Evolutionary conservation across 257 asterid species (phyloP).

Genomic region (Leonotis leonurus): DNA sequence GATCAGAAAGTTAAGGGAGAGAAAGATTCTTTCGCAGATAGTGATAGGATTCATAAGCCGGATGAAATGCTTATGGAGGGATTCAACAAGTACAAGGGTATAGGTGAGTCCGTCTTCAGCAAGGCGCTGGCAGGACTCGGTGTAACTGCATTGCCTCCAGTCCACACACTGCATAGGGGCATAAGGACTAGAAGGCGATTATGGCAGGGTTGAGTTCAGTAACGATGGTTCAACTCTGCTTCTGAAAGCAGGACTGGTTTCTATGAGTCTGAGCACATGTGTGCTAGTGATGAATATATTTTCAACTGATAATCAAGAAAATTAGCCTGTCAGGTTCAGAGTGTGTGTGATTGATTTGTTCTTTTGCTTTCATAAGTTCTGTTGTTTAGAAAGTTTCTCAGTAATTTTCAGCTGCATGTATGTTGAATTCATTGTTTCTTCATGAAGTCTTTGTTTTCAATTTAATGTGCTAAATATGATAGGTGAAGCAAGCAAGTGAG

Average conservation of each 20-base stretch:
- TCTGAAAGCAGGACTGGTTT: constrained; percentile 73
- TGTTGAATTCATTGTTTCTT: not conserved
- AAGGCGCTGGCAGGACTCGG: constrained; percentile 90
- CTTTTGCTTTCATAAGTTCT: constrained; percentile 20
- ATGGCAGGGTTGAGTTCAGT: constrained; percentile 88
- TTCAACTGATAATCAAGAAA: constrained; percentile 40
- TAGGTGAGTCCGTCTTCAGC: constrained; percentile 48
- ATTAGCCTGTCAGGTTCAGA: constrained; percentile 5
- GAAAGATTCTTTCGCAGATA: constrained; percentile 92
- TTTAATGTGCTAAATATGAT: not conserved
- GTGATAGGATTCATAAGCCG: constrained; percentile 75
- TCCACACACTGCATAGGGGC: constrained; percentile 87
- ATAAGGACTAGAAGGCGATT: constrained; percentile 93
- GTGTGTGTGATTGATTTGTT: constrained; percentile 6
- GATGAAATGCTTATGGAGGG: constrained; percentile 74
- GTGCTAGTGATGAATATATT: constrained; percentile 55
- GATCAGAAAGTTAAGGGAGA: constrained; percentile 68
- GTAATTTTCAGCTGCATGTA: not conserved
- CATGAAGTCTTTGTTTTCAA: not conserved
- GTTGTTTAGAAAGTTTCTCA: constrained; percentile 15
- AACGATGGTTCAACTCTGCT: constrained; percentile 72
- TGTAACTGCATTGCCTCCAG: constrained; percentile 80
- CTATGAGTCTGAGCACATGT: constrained; percentile 83
- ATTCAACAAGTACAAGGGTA: constrained; percentile 80
- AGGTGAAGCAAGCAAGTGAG: too few species aligned